phyloP scores from a whole-genome alignment of 805 yeast species.

The Hanseniaspora occidentalis region DNA sequence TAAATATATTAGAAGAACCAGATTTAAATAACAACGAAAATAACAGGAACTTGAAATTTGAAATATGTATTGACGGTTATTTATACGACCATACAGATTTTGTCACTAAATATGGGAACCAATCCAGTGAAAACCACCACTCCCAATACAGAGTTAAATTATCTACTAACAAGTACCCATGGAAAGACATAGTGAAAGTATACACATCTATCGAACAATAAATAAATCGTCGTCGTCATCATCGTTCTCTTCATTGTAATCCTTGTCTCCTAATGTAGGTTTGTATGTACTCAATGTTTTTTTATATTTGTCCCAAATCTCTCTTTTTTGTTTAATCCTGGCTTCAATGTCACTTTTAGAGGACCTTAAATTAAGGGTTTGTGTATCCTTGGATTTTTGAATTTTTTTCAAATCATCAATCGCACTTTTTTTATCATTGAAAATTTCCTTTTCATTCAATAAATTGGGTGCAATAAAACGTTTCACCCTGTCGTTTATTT shows the following conservation, averaged over 20 bases:
- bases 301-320: conserved; percentile 11
- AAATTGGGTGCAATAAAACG: neutral
- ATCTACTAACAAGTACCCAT: neutral
- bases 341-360: conserved; percentile 9
- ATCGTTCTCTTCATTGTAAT: conserved; percentile 8
- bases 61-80: conserved; percentile 22
- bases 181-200: neutral
- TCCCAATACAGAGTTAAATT: neutral
- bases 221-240: conserved; percentile 2
- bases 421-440: neutral
- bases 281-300: conserved; percentile 5
- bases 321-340: conserved; percentile 6
- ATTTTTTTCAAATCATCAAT: conserved; percentile 16
- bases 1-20: conserved; percentile 6
- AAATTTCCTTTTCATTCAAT: too few species aligned
- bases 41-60: conserved; percentile 9
- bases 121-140: too few species aligned
- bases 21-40: conserved; percentile 9
- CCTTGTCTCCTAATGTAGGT: conserved; percentile 20
- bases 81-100: conserved; percentile 14
- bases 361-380: conserved; percentile 14
- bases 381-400: conserved; percentile 44
- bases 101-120: neutral
- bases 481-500: neutral
- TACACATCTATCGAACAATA: neutral